Conservation (phyloP, 192 early-diverging fungal genomes). For the Backusella psychrophila region DNA sequence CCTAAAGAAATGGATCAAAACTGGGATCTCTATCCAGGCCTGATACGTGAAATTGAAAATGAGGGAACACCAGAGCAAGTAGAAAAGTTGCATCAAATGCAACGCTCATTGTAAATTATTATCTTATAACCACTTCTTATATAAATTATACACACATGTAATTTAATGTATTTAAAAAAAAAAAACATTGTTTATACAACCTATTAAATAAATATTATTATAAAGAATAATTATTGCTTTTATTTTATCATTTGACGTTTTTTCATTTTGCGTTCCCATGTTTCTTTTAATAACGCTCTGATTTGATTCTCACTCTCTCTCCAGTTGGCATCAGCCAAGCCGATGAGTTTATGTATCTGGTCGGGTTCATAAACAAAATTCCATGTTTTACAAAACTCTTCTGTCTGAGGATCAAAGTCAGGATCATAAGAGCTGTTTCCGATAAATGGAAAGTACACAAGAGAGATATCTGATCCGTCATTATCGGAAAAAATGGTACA, state of each 20-base stretch:
- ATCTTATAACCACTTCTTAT: not conserved
- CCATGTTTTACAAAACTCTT: constrained; percentile 62
- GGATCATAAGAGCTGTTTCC: constrained; percentile 47
- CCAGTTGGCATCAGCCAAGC: constrained; percentile 55
- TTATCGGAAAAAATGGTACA: constrained; percentile 12
- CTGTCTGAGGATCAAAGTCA: constrained; percentile 63
- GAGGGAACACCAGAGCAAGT: constrained; percentile 15
- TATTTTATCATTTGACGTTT: not conserved
- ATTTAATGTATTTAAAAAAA: not conserved
- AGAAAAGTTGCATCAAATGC: constrained; percentile 13
- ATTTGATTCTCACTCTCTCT: constrained; percentile 50
- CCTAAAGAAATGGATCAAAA: not conserved
- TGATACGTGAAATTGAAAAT: constrained; percentile 10
- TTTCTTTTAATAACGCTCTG: constrained; percentile 36
- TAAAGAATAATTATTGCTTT: not conserved
- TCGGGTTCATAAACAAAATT: constrained; percentile 67
- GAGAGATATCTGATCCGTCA: constrained; percentile 12
- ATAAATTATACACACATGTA: not conserved
- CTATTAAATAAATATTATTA: not conserved
- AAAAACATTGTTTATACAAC: not conserved
- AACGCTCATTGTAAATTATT: not conserved
- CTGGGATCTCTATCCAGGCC: constrained; percentile 18
- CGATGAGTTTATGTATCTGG: constrained; percentile 58
- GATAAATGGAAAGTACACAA: constrained; percentile 69
- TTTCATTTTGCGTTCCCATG: constrained; percentile 46